Evolutionary conservation across 106 monocot species (phyloP).

Genomic region (Vanilla planifolia): DNA sequence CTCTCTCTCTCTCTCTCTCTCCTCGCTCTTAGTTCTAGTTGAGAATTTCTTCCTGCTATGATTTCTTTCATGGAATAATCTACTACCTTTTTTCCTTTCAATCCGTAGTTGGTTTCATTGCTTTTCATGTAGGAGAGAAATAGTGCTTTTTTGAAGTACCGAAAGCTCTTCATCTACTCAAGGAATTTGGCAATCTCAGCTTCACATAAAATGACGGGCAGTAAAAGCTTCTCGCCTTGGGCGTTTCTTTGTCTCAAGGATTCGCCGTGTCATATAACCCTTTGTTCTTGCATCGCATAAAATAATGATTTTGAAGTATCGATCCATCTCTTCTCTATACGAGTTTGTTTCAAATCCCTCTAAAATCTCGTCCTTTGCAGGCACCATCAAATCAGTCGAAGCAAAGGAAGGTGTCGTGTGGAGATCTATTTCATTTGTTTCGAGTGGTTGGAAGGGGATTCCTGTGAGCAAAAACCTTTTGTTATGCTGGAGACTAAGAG

Average conservation of each 20-base stretch:
- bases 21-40: slow-evolving; percentile 4
- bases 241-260: background rate
- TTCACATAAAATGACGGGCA: slow-evolving; percentile 64
- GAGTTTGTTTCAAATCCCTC: background rate
- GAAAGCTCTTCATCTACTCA: too few relatives aligned
- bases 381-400: slow-evolving; percentile 23
- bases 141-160: background rate
- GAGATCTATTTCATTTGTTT: background rate
- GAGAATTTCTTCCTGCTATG: background rate
- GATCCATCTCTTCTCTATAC: background rate
- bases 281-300: slow-evolving; percentile 27
- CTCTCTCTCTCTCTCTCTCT: slow-evolving; percentile 1
- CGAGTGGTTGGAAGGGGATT: background rate
- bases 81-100: background rate
- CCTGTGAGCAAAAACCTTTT: slow-evolving; percentile 24
- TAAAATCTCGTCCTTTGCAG: slow-evolving; percentile 21
- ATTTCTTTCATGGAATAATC: slow-evolving; percentile 5
- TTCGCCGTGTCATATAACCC: background rate
- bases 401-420: background rate
- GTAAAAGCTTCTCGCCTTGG: slow-evolving; percentile 7
- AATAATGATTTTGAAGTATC: slow-evolving; percentile 42
- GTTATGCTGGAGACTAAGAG: slow-evolving; percentile 72
- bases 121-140: too few relatives aligned
- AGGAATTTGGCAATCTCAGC: too few relatives aligned
- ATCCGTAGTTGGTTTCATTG: background rate